Evolutionary conservation across 2,329 filamentous ascomycete species (phyloP).

Genomic region (Madurella mycetomatis): DNA sequence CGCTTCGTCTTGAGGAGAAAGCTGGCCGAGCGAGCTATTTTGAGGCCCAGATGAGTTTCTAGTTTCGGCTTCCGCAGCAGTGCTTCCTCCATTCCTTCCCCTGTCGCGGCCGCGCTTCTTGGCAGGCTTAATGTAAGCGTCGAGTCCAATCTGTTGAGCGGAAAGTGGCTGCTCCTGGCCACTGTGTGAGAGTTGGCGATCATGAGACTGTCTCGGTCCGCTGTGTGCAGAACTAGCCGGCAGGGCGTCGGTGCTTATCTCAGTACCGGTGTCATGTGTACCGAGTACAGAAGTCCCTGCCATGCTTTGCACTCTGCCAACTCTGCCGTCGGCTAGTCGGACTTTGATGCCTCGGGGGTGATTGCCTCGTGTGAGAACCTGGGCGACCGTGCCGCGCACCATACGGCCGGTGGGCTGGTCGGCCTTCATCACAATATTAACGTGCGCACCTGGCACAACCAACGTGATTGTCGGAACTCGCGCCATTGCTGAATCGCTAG

Average conservation of each 20-base stretch:
- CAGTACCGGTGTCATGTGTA: neutral
- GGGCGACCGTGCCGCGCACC: conserved; percentile 61
- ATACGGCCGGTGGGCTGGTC: conserved; percentile 72
- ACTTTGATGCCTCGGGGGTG: conserved; percentile 79
- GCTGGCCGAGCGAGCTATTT: neutral
- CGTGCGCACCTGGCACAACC: conserved; percentile 57
- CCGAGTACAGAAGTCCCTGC: conserved; percentile 26
- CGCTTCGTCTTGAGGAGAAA: conserved; percentile 1
- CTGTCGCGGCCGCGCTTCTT: conserved; percentile 25
- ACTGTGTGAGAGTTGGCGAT: neutral
- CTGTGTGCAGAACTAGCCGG: neutral
- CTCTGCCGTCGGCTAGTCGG: conserved; percentile 63
- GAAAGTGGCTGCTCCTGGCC: conserved; percentile 7
- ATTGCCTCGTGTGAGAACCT: conserved; percentile 67
- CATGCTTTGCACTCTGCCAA: conserved; percentile 69
- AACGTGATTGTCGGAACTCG: conserved; percentile 44
- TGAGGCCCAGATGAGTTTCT: neutral
- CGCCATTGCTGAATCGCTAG: conserved; percentile 15
- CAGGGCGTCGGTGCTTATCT: neutral
- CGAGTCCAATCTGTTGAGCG: conserved; percentile 38
- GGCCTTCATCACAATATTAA: conserved; percentile 70
- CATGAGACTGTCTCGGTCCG: neutral
- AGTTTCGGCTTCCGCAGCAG: conserved; percentile 5
- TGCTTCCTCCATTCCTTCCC: conserved; percentile 3
- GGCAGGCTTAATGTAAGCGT: conserved; percentile 45